Conservation (phyloP, 768 basidiomycete species). For the Psilocybe sp. region DNA sequence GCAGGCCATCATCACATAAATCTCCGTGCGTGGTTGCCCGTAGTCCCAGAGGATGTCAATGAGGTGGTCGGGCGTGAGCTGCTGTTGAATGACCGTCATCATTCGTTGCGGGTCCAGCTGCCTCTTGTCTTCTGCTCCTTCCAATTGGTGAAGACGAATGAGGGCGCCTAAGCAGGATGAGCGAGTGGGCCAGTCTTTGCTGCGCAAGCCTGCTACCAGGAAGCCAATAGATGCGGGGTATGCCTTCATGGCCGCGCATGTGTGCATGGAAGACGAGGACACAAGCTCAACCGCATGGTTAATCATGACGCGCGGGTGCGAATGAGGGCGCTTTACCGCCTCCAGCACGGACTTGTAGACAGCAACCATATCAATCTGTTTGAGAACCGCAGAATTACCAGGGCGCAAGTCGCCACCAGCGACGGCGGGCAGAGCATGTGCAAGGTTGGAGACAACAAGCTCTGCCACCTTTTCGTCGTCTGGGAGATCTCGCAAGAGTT, state of each 20-base stretch:
- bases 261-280: constrained; percentile 41
- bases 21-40: constrained; percentile 46
- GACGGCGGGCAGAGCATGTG: constrained; percentile 48
- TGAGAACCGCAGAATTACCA: constrained; percentile 34
- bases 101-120: constrained; percentile 48
- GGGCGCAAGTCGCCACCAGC: constrained; percentile 37
- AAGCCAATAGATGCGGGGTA: constrained; percentile 44
- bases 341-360: constrained; percentile 44
- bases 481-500: constrained; percentile 45
- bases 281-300: constrained; percentile 55
- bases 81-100: constrained; percentile 37
- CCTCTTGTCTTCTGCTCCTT: constrained; percentile 42
- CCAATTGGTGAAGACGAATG: constrained; percentile 44
- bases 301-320: constrained; percentile 29
- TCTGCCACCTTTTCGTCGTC: constrained; percentile 51
- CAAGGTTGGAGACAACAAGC: constrained; percentile 46
- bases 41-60: constrained; percentile 45
- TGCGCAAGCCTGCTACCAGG: constrained; percentile 56
- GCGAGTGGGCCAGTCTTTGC: constrained; percentile 51
- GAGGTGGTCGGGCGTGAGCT: constrained; percentile 47
- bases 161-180: constrained; percentile 52
- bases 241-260: constrained; percentile 38
- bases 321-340: constrained; percentile 40
- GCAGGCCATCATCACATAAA: constrained; percentile 37
- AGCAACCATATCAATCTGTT: constrained; percentile 38